These are phyloP conservation scores for Kwoniella europaea DNA, from an alignment of 768 basidiomycete genomes.

Conservation along the genomic window DNA sequence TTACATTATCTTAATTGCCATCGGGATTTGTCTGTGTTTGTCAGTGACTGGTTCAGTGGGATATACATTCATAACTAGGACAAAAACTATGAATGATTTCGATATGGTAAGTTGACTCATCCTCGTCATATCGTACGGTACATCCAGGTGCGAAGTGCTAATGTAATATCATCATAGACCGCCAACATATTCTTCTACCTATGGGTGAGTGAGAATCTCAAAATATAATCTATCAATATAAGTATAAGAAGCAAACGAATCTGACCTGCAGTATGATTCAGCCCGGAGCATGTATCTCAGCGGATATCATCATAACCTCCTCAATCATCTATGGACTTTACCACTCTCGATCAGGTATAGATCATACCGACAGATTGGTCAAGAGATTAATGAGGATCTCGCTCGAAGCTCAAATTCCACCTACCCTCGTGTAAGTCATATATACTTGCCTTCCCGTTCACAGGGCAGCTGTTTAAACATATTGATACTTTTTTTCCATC, in stretches of 20 bases:
- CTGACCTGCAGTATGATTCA: not conserved
- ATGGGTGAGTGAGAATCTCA: constrained; percentile 9
- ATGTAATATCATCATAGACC: not conserved
- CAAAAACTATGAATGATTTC: constrained; percentile 18
- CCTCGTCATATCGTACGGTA: not conserved
- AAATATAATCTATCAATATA: too few species aligned
- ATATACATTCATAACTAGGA: constrained; percentile 9
- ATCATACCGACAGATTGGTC: constrained; percentile 23
- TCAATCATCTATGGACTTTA: constrained; percentile 25
- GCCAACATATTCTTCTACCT: constrained; percentile 28
- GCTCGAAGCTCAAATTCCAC: constrained; percentile 24
- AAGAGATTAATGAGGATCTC: constrained; percentile 20
- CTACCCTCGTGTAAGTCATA: constrained; percentile 20
- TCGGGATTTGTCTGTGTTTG: constrained; percentile 16
- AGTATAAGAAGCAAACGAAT: not conserved
- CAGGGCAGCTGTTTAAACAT: not conserved
- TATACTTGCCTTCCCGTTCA: not conserved
- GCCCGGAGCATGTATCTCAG: constrained; percentile 28
- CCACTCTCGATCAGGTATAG: constrained; percentile 15
- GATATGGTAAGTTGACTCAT: constrained; percentile 5
- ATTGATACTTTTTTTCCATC: not conserved
- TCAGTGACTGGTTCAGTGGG: constrained; percentile 28
- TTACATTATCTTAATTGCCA: constrained; percentile 8
- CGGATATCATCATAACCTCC: constrained; percentile 23
- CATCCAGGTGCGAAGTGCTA: too few species aligned